These are phyloP conservation scores for Kodamaea lidongshanica DNA, from an alignment of 805 yeast species.

Conservation along the genomic window DNA sequence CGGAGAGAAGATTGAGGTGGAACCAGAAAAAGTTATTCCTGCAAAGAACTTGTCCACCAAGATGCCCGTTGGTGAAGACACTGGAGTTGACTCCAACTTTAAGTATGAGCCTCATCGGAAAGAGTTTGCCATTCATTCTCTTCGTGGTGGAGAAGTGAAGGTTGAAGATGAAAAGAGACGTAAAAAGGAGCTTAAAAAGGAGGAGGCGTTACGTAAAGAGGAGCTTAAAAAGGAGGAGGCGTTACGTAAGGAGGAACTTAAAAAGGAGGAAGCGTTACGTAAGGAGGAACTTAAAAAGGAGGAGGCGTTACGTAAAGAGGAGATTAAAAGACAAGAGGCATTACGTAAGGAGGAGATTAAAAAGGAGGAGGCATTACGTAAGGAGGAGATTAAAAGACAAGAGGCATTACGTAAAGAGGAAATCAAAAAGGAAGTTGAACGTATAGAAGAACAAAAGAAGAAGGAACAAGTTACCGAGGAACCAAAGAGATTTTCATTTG, in stretches of 20 bases:
- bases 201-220: constrained; percentile 12
- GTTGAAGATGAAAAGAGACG: constrained; percentile 14
- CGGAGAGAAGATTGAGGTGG: constrained; percentile 9
- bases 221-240: constrained; percentile 19
- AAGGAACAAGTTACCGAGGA: constrained; percentile 9
- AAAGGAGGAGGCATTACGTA: constrained; percentile 3
- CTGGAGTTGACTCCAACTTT: constrained; percentile 16
- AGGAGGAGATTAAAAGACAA: constrained; percentile 12
- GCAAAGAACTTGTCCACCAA: constrained; percentile 2
- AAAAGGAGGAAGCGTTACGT: constrained; percentile 20
- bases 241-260: constrained; percentile 18
- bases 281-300: constrained; percentile 14
- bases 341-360: too few relatives aligned
- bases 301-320: too few relatives aligned
- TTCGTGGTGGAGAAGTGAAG: constrained; percentile 9
- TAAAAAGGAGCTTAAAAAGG: constrained; percentile 14
- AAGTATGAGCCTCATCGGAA: constrained; percentile 27
- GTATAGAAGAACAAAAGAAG: constrained; percentile 11
- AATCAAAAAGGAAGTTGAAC: constrained; percentile 11
- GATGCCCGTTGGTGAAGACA: constrained; percentile 6
- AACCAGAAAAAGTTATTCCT: not conserved
- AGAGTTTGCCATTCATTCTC: constrained; percentile 27
- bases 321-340: constrained; percentile 4
- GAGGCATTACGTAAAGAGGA: constrained; percentile 2
- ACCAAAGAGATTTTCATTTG: too few relatives aligned